Evolutionary conservation across 495 filamentous ascomycete genomes (phyloP), one percentile per base, ranked within the genome.

Genomic region (Neurospora sp.): DNA sequence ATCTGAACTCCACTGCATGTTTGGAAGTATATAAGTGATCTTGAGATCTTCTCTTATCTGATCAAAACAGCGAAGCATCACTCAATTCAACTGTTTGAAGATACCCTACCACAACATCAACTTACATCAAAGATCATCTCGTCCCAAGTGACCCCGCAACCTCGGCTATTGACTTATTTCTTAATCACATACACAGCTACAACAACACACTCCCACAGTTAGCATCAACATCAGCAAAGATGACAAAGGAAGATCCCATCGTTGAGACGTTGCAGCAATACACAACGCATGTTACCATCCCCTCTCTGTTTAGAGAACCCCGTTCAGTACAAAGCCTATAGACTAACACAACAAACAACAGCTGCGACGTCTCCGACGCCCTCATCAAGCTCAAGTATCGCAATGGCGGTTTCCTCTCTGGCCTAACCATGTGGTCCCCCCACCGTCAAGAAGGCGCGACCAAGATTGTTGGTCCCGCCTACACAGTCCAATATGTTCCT

Each of bases 371-470:
- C 69, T 81, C 82, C 4, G 85, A 86, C 69, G 85, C 84, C 18
- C 76, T 87, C 3, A 76, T 78, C 75, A 88, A 87, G 74, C 77
- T 89, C 31, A 82, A 82, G n/a, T 78, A 83, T 71, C 82, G 78
- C 69, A 80, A 87, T 76, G 87, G 88, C 70, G 87, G 88, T 9
- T 90, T 89, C 72, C 82, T 89, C 1, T 85, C 86, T 4, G 85
- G 86, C 22, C 76, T 90, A 71, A 87, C 82, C 59, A 84, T 89
- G 84, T 90, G 85, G 82, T 89, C 87, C 38, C 87, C 88, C 1
- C 78, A 80, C 31, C 80, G 83, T 39, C 85, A 86, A 80, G 82
- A 84, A 31, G 84, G 85, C 8, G 73, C 75, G 3, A 84, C 86
- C 69, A 88, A 87, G 76, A 86, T 89, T 20, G 81, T 89, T 42